Percentiles rank a stretch among this genome's conserved stretches.
Conservation (phyloP, 352 stramenopile genomes). For the Saprolegnia diclina region DNA sequence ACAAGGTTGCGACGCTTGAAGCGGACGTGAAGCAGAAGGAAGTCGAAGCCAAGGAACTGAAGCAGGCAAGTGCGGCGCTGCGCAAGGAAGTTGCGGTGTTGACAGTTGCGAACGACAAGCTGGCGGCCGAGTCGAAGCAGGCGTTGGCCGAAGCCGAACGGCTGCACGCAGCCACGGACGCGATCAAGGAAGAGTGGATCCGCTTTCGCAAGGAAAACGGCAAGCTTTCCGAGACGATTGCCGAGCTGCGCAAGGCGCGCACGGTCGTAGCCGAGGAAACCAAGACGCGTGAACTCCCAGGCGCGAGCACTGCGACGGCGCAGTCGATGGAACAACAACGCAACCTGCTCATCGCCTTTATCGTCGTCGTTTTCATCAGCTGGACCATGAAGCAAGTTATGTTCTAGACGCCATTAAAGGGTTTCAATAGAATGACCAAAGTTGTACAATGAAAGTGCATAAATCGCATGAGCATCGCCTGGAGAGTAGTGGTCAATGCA, state of each 20-base stretch:
- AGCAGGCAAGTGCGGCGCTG: conserved; percentile 2
- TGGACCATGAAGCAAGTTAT: neutral
- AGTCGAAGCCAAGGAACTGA: conserved; percentile 14
- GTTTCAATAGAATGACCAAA: too few relatives aligned
- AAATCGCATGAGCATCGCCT: too few relatives aligned
- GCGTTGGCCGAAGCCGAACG: conserved; percentile 5
- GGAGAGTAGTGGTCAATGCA: too few relatives aligned
- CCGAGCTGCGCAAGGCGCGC: conserved; percentile 17
- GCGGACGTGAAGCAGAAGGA: conserved; percentile 18
- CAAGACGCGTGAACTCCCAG: neutral
- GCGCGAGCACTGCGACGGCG: neutral
- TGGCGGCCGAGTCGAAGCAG: neutral
- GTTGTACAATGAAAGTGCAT: too few relatives aligned
- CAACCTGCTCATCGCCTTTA: neutral
- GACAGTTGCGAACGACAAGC: conserved; percentile 2
- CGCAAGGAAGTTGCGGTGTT: conserved; percentile 15
- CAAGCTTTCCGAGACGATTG: conserved; percentile 21
- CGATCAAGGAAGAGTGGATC: conserved; percentile 17
- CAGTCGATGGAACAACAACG: conserved; percentile 20
- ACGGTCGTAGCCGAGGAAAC: neutral
- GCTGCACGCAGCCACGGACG: conserved; percentile 2
- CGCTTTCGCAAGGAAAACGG: conserved; percentile 27
- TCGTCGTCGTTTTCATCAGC: conserved; percentile 8
- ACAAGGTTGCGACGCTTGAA: neutral
- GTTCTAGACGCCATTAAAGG: too few relatives aligned